Base-by-base conservation (phyloP, 2,329 filamentous ascomycete species). In the Trichoderma breve region DNA sequence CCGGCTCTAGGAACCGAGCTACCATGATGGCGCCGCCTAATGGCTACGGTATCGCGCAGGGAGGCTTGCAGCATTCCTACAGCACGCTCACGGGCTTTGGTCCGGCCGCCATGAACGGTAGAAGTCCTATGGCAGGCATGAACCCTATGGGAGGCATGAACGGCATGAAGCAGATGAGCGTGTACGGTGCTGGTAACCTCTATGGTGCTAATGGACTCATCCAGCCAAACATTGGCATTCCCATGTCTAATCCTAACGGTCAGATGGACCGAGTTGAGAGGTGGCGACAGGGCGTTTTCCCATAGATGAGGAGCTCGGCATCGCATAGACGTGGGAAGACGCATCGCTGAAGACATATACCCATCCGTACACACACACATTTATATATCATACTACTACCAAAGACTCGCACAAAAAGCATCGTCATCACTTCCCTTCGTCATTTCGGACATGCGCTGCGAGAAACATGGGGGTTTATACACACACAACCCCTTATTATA, bases 231-330 rank as follows among this genome's bases (percentile, higher is more conserved):
- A 71, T 74, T 65, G 74, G 72, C 24, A 76, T 77, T 75, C 76
- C 76, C 7, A 73, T 76, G 14, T 76, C 75, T 21, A 64, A 71
- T 5, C 76, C 75, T n/a, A 64, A 71, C 8, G 77, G 73, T 30
- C 28, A 76, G 79, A 3, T 79, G 73, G 82, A 82, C 62, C 79
- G 81, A 43, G 82, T 84, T 7, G 82, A 85, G 72, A 79, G 81
- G 69, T 85, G 83, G 83, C 79, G 83, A 57, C 83, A 84, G 68
- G 78, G 83, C 63, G 80, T 85, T 21, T 77, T 78, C 71, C 81
- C 80, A 18, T 82, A 28, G 11, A 53, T 11, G n/a, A 51, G 26
- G 26, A 5, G 26, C 26, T 1, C 26, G 26, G 26, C 26, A 28
- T 28, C 26, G 26, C 26, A 28, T 28, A 5, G 26, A 28, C 26